Percentiles rank a stretch among this genome's conserved stretches.
These are phyloP conservation scores for Epichloe glyceriae DNA, from an alignment of 2,329 filamentous ascomycete species.

Conservation along the genomic window DNA sequence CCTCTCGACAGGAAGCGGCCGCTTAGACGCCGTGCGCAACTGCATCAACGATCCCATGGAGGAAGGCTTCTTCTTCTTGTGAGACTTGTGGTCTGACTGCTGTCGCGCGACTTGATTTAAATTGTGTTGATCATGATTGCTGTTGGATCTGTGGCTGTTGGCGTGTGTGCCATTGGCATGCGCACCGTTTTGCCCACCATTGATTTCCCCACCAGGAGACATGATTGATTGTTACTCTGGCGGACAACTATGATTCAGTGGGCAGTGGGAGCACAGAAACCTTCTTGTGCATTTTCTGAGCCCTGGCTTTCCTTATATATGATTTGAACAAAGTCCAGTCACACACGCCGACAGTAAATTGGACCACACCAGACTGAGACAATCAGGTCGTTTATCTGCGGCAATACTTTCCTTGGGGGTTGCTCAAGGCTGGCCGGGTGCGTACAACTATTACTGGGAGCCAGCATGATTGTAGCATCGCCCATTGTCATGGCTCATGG, in stretches of 20 bases:
- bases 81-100: background rate
- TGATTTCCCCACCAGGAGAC: background rate
- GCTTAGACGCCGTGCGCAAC: conserved; percentile 33
- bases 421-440: background rate
- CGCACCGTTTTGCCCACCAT: conserved; percentile 12
- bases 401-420: background rate
- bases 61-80: conserved; percentile 5
- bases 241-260: background rate
- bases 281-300: background rate
- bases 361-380: background rate
- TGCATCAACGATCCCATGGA: conserved; percentile 16
- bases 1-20: conserved; percentile 50
- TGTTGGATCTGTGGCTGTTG: conserved; percentile 4
- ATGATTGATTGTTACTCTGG: background rate
- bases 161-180: conserved; percentile 10
- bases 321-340: background rate
- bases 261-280: background rate
- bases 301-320: background rate
- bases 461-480: background rate
- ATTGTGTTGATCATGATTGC: conserved; percentile 5
- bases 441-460: background rate
- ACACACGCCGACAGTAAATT: background rate
- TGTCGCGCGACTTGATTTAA: background rate
- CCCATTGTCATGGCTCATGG: background rate
- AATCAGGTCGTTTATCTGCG: background rate